These are phyloP conservation scores for Dendrocalamus latiflorus DNA, from an alignment of 202 grass and related monocot genomes.

Conservation along the genomic window DNA sequence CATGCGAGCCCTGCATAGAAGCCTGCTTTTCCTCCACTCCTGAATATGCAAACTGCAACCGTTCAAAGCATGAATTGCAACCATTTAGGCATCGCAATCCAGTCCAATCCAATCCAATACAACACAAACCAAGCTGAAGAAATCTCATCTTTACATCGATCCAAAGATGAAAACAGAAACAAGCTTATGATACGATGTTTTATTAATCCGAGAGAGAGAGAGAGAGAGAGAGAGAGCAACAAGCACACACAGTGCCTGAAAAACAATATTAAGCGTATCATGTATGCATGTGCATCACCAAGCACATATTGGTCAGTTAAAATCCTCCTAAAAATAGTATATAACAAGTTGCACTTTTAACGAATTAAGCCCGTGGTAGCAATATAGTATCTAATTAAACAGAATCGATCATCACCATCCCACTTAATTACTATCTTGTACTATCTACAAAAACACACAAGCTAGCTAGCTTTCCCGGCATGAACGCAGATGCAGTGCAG, in stretches of 20 bases:
- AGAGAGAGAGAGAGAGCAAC: neutral
- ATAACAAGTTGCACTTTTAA: too few species aligned
- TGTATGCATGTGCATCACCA: neutral
- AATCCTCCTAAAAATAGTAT: neutral
- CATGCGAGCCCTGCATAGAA: neutral
- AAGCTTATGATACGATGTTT: neutral
- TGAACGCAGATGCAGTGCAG: neutral
- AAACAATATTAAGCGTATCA: neutral
- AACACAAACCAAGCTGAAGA: neutral
- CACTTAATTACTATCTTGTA: neutral
- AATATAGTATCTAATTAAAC: neutral
- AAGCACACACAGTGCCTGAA: neutral
- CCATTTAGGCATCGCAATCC: neutral
- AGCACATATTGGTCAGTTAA: neutral
- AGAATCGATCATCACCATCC: neutral
- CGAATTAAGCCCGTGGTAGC: neutral
- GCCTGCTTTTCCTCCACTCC: neutral
- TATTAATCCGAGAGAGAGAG: neutral
- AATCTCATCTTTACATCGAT: neutral
- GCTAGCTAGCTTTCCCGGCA: neutral
- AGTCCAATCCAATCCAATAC: neutral
- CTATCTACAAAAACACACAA: neutral
- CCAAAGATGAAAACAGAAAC: neutral
- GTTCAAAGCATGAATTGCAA: neutral
- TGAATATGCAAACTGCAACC: neutral